Evolutionary conservation across 192 early-diverging fungal species (phyloP).

Genomic region (Coemansia sp.): DNA sequence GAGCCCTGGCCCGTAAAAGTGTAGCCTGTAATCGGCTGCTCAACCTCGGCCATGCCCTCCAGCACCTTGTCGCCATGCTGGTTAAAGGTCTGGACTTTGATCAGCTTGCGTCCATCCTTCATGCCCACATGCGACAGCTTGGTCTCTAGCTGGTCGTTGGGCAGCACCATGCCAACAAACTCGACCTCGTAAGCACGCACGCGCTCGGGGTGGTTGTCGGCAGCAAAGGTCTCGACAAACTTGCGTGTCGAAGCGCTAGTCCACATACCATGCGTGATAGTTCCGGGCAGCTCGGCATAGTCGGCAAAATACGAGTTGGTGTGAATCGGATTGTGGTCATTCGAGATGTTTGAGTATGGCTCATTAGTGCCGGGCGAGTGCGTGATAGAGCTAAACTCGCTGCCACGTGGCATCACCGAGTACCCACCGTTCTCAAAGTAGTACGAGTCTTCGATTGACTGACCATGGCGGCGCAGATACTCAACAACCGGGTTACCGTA

Average conservation of each 20-base stretch:
- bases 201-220: slow-evolving; percentile 86
- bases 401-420: slow-evolving; percentile 84
- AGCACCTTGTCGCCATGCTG: slow-evolving; percentile 76
- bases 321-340: slow-evolving; percentile 96
- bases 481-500: slow-evolving; percentile 88
- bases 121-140: slow-evolving; percentile 92
- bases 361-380: slow-evolving; percentile 83
- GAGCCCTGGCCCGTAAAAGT: slow-evolving; percentile 97
- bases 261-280: slow-evolving; percentile 98
- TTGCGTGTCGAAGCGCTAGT: slow-evolving; percentile 89
- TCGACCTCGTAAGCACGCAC: slow-evolving; percentile 81
- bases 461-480: slow-evolving; percentile 82
- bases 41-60: slow-evolving; percentile 87
- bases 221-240: slow-evolving; percentile 94
- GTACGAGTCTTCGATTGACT: slow-evolving; percentile 82
- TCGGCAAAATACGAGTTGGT: slow-evolving; percentile 94
- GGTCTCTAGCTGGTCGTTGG: slow-evolving; percentile 83
- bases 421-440: slow-evolving; percentile 91
- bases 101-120: slow-evolving; percentile 94
- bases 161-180: slow-evolving; percentile 93
- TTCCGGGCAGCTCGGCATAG: slow-evolving; percentile 83
- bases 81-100: slow-evolving; percentile 87
- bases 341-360: slow-evolving; percentile 82
- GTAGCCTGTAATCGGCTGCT: slow-evolving; percentile 86
- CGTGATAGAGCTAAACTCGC: slow-evolving; percentile 82